phyloP scores from a whole-genome alignment of 768 basidiomycete genomes.

The Auricularia auricula-judae region DNA sequence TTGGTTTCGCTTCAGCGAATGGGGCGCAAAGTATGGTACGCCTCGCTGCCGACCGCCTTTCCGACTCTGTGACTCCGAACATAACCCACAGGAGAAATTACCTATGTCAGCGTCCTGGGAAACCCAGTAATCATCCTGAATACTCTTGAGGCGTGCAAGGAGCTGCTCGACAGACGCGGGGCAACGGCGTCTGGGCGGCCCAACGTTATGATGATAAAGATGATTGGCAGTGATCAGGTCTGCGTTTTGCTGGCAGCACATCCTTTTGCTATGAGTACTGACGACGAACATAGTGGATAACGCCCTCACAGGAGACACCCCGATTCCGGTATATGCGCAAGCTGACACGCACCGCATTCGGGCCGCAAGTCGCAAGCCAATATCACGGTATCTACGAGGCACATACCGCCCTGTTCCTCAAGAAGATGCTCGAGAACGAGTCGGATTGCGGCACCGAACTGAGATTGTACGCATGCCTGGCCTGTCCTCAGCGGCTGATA shows the following conservation, averaged over 20 bases:
- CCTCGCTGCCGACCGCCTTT: no score
- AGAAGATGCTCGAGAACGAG: background rate
- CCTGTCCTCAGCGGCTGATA: background rate
- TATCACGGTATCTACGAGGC: background rate
- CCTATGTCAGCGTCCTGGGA: background rate
- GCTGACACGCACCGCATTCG: background rate
- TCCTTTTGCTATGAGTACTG: background rate
- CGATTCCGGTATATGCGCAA: background rate
- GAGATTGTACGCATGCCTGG: background rate
- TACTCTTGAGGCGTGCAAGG: background rate
- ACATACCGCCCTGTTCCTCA: background rate
- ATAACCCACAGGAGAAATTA: no score
- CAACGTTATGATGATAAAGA: background rate
- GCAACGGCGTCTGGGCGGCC: conserved; percentile 1
- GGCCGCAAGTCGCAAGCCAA: background rate
- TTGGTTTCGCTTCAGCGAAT: no score
- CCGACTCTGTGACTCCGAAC: no score
- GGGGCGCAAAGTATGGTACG: no score
- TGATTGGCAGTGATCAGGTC: background rate
- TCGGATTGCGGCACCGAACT: background rate
- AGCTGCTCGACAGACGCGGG: conserved; percentile 1
- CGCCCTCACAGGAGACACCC: background rate
- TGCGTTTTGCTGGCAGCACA: background rate
- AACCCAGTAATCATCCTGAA: conserved; percentile 1
- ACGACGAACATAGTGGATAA: background rate